A percentile compares a stretch with the other conserved stretches of the same genome.
phyloP scores from a whole-genome alignment of 148 eudicot genomes.

The Camellia lanceoleosa region DNA sequence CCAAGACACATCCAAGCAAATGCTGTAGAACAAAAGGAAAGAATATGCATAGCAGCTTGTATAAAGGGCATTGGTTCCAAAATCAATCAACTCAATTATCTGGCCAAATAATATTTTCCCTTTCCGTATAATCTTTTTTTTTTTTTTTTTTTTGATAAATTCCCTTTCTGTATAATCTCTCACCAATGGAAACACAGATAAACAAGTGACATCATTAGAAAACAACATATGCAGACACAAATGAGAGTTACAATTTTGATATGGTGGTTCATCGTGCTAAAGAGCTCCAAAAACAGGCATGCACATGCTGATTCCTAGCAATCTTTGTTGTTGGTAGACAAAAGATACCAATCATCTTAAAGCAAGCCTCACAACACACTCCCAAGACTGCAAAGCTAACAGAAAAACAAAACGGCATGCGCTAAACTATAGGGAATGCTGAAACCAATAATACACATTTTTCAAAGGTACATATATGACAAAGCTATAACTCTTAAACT shows the following conservation, averaged over 20 bases:
- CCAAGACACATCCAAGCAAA: background rate
- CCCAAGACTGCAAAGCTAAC: background rate
- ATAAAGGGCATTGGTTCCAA: background rate
- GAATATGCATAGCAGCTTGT: too few relatives aligned
- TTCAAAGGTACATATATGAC: too few relatives aligned
- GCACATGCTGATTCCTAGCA: background rate
- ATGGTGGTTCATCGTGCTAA: background rate
- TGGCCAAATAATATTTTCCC: background rate
- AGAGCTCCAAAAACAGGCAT: background rate
- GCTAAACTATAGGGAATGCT: background rate
- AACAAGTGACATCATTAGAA: background rate
- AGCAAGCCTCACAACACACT: background rate
- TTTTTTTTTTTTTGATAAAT: too few relatives aligned
- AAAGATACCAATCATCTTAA: conserved; percentile 9
- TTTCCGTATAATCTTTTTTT: background rate
- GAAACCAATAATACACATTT: background rate
- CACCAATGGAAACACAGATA: too few relatives aligned
- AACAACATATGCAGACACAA: background rate
- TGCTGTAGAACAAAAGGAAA: too few relatives aligned
- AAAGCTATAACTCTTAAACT: too few relatives aligned
- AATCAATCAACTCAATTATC: background rate
- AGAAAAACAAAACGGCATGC: background rate
- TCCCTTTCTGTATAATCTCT: too few relatives aligned
- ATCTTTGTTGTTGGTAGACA: background rate
- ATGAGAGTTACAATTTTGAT: too few relatives aligned